Conservation (phyloP, 2,329 filamentous ascomycete species). For the Neonectria neomacrospora region DNA sequence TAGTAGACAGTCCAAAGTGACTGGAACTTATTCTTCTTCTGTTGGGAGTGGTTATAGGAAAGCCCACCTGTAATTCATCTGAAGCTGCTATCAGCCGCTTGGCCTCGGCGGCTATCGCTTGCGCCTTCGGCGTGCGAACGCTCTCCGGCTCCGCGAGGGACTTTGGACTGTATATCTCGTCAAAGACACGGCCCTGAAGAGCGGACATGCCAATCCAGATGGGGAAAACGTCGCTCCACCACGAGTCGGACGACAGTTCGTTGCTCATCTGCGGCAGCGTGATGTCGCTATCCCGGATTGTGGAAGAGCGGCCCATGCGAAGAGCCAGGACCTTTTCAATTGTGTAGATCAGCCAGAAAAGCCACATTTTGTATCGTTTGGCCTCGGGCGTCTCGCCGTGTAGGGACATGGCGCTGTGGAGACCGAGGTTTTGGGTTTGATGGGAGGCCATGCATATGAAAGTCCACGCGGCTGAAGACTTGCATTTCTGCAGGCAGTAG, state of each 20-base stretch:
- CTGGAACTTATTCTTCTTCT: not conserved
- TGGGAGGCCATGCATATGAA: constrained; percentile 36
- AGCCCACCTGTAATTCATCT: constrained; percentile 11
- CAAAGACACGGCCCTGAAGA: constrained; percentile 42
- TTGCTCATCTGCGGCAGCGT: constrained; percentile 30
- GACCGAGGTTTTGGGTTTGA: constrained; percentile 34
- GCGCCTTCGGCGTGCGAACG: constrained; percentile 33
- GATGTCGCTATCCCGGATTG: constrained; percentile 43
- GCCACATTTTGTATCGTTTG: constrained; percentile 20
- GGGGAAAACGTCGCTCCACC: constrained; percentile 8
- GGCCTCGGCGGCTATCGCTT: constrained; percentile 29
- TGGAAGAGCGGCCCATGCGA: constrained; percentile 42
- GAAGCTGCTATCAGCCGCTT: constrained; percentile 7
- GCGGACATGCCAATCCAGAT: constrained; percentile 32
- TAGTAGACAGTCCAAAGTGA: not conserved
- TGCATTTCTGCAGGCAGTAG: constrained; percentile 37
- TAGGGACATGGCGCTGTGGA: constrained; percentile 33
- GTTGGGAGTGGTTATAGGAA: too few relatives aligned
- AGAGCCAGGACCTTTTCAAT: constrained; percentile 42
- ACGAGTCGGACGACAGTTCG: not conserved
- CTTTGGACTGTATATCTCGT: constrained; percentile 43
- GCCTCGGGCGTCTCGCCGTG: constrained; percentile 19
- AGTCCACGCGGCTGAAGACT: constrained; percentile 36
- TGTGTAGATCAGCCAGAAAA: constrained; percentile 45
- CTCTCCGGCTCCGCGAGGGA: constrained; percentile 35